A percentile compares a stretch with the other conserved stretches of the same genome.
Conservation (phyloP, 148 eudicot genomes). For the Amaranthus cruentus region DNA sequence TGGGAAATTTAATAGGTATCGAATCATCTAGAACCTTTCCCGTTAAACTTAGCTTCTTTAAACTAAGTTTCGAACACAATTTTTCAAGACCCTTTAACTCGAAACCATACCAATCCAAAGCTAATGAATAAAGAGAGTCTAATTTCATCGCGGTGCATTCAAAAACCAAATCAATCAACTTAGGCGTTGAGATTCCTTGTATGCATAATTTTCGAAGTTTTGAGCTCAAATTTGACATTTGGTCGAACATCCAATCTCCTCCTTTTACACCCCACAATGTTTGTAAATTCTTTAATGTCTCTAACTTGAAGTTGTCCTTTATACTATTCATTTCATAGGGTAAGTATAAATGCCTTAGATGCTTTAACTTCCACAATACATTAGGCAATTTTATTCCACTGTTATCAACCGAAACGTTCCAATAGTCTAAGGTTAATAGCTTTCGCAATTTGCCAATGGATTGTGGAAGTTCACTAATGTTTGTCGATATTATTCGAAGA, state of each 20-base stretch:
- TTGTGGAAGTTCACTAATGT: constrained; percentile 22
- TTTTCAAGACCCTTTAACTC: neutral
- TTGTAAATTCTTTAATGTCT: constrained; percentile 15
- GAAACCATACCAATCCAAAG: constrained; percentile 25
- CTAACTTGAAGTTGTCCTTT: constrained; percentile 12
- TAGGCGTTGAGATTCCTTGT: constrained; percentile 17
- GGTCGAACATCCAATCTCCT: constrained; percentile 30
- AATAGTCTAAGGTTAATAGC: constrained; percentile 26
- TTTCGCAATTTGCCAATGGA: constrained; percentile 24
- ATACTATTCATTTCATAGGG: constrained; percentile 10
- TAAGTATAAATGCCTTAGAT: constrained; percentile 26
- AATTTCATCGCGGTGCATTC: constrained; percentile 11
- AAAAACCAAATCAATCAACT: constrained; percentile 21
- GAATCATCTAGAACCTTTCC: constrained; percentile 11
- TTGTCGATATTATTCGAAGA: constrained; percentile 25
- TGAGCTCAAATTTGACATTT: constrained; percentile 9
- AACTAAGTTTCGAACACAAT: neutral
- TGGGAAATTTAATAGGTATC: constrained; percentile 3
- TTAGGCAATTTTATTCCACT: constrained; percentile 18
- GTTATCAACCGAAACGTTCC: neutral
- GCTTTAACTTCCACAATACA: constrained; percentile 24
- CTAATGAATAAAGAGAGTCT: constrained; percentile 13
- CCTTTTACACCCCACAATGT: constrained; percentile 26
- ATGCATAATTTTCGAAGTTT: constrained; percentile 17
- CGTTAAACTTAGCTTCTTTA: constrained; percentile 19